Percentiles rank a stretch among this genome's conserved stretches.
Evolutionary conservation across 352 stramenopile genomes (phyloP).

Genomic region (Phytophthora gonapodyides): DNA sequence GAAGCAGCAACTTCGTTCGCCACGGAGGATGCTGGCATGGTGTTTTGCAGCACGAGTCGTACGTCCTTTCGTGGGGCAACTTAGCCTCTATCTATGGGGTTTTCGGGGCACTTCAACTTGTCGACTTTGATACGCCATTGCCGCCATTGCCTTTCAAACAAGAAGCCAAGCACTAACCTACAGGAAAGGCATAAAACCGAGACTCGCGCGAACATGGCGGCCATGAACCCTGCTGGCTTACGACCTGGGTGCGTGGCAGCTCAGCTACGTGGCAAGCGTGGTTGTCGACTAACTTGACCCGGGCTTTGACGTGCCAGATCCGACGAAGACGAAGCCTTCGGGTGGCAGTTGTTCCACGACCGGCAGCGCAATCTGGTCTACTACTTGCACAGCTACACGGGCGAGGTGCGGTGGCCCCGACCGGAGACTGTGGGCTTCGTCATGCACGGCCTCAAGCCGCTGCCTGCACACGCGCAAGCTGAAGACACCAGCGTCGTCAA

Average conservation of each 20-base stretch:
- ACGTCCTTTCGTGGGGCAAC: slow-evolving; percentile 28
- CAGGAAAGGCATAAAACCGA: slow-evolving; percentile 7
- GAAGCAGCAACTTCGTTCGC: slow-evolving; percentile 4
- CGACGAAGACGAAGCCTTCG: slow-evolving; percentile 45
- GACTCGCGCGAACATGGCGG: slow-evolving; percentile 15
- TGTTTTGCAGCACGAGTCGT: slow-evolving; percentile 10
- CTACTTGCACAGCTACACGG: slow-evolving; percentile 72
- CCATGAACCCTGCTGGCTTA: slow-evolving; percentile 8
- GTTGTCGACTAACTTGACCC: neutral
- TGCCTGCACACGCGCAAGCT: slow-evolving; percentile 29
- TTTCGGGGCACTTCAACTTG: slow-evolving; percentile 40
- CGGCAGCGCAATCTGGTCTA: slow-evolving; percentile 50
- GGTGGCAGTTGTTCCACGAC: slow-evolving; percentile 63
- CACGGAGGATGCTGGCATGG: slow-evolving; percentile 13
- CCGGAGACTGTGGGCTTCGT: slow-evolving; percentile 53
- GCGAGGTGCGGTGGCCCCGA: slow-evolving; percentile 72
- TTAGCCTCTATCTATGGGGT: slow-evolving; percentile 19
- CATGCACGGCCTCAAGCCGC: slow-evolving; percentile 48
- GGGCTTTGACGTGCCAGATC: slow-evolving; percentile 4
- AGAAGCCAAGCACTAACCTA: slow-evolving; percentile 29
- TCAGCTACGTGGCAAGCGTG: neutral
- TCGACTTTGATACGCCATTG: slow-evolving; percentile 34
- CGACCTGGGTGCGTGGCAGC: slow-evolving; percentile 32
- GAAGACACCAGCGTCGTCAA: slow-evolving; percentile 15
- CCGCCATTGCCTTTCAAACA: slow-evolving; percentile 39